Evolutionary conservation across 2,329 filamentous ascomycete genomes (phyloP).

Genomic region (Verticillium longisporum): DNA sequence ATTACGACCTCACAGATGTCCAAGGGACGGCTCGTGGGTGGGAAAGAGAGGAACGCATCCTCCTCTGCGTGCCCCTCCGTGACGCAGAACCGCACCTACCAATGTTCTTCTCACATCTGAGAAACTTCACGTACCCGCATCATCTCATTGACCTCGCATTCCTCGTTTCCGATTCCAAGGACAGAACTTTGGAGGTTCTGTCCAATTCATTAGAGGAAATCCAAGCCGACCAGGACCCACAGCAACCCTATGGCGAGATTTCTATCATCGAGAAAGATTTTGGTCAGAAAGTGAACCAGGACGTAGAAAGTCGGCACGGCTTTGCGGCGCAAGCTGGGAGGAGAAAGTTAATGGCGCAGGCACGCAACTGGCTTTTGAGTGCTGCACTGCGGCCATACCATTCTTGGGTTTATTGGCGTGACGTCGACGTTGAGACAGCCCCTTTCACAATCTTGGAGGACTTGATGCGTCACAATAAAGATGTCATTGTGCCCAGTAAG

Average conservation of each 20-base stretch:
- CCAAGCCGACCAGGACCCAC: slow-evolving; percentile 72
- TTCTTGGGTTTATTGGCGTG: slow-evolving; percentile 99
- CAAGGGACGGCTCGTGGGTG: slow-evolving; percentile 88
- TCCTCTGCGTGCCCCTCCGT: slow-evolving; percentile 88
- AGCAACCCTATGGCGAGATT: slow-evolving; percentile 87
- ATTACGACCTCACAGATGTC: slow-evolving; percentile 90
- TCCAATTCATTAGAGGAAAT: slow-evolving; percentile 69
- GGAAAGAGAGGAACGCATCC: slow-evolving; percentile 92
- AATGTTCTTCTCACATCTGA: slow-evolving; percentile 98
- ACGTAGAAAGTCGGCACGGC: slow-evolving; percentile 94
- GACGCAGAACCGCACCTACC: slow-evolving; percentile 86
- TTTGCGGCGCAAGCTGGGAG: slow-evolving; percentile 92
- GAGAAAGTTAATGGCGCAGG: slow-evolving; percentile 96
- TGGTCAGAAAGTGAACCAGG: slow-evolving; percentile 94
- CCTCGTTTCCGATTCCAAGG: slow-evolving; percentile 94
- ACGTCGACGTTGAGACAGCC: slow-evolving; percentile 96
- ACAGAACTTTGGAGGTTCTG: slow-evolving; percentile 74
- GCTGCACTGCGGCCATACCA: slow-evolving; percentile 90
- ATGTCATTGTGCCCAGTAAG: slow-evolving; percentile 96
- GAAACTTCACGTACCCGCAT: slow-evolving; percentile 95
- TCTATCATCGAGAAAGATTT: slow-evolving; percentile 99
- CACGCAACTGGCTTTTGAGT: slow-evolving; percentile 92
- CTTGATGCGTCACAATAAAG: slow-evolving; percentile 97
- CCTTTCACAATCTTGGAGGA: slow-evolving; percentile 96
- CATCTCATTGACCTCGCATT: slow-evolving; percentile 95